Percentiles rank a stretch among this genome's conserved stretches.
phyloP scores from a whole-genome alignment of 768 basidiomycete species.

The Astraeus odoratus region DNA sequence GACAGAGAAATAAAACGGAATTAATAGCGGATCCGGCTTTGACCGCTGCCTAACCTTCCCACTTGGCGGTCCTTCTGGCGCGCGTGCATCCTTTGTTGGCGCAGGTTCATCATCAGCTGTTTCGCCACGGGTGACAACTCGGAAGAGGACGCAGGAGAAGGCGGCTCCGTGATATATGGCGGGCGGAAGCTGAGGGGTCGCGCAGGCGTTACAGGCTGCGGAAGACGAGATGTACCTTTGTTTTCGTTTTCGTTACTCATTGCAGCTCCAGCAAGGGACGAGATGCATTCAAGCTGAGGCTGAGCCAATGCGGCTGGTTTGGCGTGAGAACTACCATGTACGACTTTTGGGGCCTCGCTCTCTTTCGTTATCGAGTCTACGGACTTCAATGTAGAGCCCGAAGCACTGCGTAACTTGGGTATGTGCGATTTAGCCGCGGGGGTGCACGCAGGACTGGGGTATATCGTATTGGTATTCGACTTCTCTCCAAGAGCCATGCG shows the following conservation, averaged over 20 bases:
- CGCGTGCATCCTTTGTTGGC: conserved; percentile 34
- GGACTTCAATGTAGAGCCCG: conserved; percentile 21
- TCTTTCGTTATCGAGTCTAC: conserved; percentile 11
- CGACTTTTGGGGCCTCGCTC: background rate
- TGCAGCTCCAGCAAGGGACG: background rate
- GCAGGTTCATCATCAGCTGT: conserved; percentile 60
- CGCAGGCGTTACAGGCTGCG: conserved; percentile 36
- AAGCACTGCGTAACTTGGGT: conserved; percentile 22
- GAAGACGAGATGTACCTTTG: conserved; percentile 20
- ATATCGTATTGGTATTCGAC: conserved; percentile 10
- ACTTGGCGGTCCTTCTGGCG: conserved; percentile 25
- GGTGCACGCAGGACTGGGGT: background rate
- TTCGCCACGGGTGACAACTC: conserved; percentile 65
- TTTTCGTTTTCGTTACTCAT: conserved; percentile 17
- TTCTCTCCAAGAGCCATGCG: conserved; percentile 9
- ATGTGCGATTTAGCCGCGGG: conserved; percentile 20
- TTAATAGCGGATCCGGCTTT: conserved; percentile 26
- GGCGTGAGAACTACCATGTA: conserved; percentile 4
- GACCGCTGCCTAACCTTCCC: conserved; percentile 26
- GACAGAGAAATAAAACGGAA: background rate
- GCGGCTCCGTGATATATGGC: conserved; percentile 22
- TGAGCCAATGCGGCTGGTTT: background rate
- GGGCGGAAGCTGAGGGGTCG: conserved; percentile 36
- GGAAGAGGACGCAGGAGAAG: conserved; percentile 65
- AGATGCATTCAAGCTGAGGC: conserved; percentile 3